A percentile compares a stretch with the other conserved stretches of the same genome.
Evolutionary conservation across 176 grass and related monocot species (phyloP).

Genomic region (Oryza meridionalis): DNA sequence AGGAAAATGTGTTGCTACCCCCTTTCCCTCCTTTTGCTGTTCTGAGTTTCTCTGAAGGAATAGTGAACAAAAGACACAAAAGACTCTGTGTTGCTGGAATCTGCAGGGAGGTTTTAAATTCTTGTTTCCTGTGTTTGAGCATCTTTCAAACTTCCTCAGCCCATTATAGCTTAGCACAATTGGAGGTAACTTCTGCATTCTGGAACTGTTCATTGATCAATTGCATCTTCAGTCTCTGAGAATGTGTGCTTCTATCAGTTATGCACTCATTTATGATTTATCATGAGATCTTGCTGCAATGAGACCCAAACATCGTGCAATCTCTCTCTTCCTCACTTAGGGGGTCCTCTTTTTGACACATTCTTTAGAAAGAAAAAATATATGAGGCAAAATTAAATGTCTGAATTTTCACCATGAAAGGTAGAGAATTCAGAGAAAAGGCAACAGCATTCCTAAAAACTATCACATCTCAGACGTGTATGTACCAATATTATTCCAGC

Average conservation of each 20-base stretch:
- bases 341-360: neutral
- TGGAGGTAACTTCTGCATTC: neutral
- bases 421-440: neutral
- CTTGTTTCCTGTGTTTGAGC: constrained; percentile 23
- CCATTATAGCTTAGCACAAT: neutral
- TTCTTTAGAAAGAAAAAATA: neutral
- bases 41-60: neutral
- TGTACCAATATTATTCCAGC: constrained; percentile 13
- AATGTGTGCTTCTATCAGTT: neutral
- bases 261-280: neutral
- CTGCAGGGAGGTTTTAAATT: neutral
- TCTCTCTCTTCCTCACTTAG: neutral
- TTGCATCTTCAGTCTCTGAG: neutral
- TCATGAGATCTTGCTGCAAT: constrained; percentile 4
- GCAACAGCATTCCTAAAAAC: neutral
- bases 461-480: constrained; percentile 7
- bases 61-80: constrained; percentile 15
- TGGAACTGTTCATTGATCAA: neutral
- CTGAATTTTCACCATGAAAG: neutral
- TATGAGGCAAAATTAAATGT: neutral
- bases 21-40: constrained; percentile 4
- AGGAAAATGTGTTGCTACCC: constrained; percentile 18
- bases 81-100: constrained; percentile 14
- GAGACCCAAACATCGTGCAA: neutral
- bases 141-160: neutral